Conservation (phyloP, 768 basidiomycete genomes). For the Hypholoma fasciculare region DNA sequence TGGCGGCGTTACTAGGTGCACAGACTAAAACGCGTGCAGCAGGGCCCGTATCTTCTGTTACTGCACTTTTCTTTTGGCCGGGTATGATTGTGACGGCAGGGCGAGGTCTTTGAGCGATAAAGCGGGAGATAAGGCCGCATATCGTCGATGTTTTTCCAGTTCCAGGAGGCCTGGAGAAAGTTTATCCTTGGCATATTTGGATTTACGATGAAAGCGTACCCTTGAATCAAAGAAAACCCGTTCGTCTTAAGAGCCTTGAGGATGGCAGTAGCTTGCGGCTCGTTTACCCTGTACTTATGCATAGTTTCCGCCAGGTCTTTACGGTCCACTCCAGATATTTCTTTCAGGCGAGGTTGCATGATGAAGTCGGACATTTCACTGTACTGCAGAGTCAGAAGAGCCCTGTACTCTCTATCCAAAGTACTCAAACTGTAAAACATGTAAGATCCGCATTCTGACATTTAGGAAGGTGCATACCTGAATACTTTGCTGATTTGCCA, state of each 20-base stretch:
- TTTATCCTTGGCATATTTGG: not conserved
- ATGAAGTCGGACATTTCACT: conserved; percentile 78
- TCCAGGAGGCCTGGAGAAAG: conserved; percentile 79
- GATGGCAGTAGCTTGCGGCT: conserved; percentile 93
- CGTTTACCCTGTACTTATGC: conserved; percentile 75
- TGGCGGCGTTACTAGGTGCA: conserved; percentile 97
- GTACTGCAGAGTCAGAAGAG: conserved; percentile 78
- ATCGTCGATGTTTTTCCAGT: conserved; percentile 99
- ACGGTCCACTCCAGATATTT: conserved; percentile 40
- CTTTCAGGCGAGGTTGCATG: conserved; percentile 63
- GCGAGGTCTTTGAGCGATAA: conserved; percentile 66
- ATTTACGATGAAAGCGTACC: conserved; percentile 46
- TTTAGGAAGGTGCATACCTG: conserved; percentile 52
- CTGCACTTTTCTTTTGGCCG: conserved; percentile 31
- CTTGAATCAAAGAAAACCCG: conserved; percentile 94
- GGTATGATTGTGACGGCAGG: conserved; percentile 50
- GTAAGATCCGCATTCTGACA: not conserved
- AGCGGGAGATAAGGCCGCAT: conserved; percentile 87
- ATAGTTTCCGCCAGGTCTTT: conserved; percentile 66
- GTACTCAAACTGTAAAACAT: conserved; percentile 74
- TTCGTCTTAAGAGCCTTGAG: conserved; percentile 64
- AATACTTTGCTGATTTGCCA: conserved; percentile 84
- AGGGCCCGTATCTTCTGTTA: conserved; percentile 36
- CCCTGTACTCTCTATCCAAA: conserved; percentile 88
- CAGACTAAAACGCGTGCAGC: conserved; percentile 80